Conservation (phyloP, 345 rosid species). For the Sonneratia alba region DNA sequence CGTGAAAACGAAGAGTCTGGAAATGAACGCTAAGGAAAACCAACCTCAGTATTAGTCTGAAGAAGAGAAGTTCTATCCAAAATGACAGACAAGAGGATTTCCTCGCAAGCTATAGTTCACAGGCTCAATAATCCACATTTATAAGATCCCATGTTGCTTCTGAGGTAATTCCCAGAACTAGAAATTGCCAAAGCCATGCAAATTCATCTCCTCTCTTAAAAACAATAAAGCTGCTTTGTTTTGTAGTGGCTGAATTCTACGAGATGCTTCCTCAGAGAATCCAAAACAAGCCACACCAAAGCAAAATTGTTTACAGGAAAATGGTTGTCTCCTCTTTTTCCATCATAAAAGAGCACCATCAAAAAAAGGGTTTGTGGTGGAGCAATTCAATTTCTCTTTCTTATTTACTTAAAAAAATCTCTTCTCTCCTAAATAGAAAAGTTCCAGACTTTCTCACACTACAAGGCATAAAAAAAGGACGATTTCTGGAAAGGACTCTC, state of each 20-base stretch:
- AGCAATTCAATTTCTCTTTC: constrained; percentile 13
- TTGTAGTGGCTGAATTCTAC: constrained; percentile 14
- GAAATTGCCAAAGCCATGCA: neutral
- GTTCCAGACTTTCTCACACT: constrained; percentile 11
- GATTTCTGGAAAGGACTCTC: constrained; percentile 20
- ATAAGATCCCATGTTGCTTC: constrained; percentile 3
- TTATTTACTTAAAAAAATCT: neutral
- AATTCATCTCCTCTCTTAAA: neutral
- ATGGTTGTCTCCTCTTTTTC: constrained; percentile 32
- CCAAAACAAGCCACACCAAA: constrained; percentile 24
- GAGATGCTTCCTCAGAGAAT: constrained; percentile 15
- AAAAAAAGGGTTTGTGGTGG: constrained; percentile 19
- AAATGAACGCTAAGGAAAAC: neutral
- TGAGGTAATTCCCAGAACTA: neutral
- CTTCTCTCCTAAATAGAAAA: constrained; percentile 17
- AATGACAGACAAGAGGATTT: constrained; percentile 1
- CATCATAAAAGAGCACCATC: constrained; percentile 1
- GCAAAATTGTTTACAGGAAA: constrained; percentile 21
- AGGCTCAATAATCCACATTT: neutral
- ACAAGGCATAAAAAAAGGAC: constrained; percentile 7
- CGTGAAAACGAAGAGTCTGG: neutral
- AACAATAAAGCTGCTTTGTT: constrained; percentile 11
- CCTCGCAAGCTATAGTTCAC: neutral
- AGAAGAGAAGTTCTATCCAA: neutral
- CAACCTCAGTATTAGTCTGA: constrained; percentile 2